These are phyloP conservation scores for Coix lacrymajobi DNA, from an alignment of 176 grass and related monocot species.

Conservation along the genomic window DNA sequence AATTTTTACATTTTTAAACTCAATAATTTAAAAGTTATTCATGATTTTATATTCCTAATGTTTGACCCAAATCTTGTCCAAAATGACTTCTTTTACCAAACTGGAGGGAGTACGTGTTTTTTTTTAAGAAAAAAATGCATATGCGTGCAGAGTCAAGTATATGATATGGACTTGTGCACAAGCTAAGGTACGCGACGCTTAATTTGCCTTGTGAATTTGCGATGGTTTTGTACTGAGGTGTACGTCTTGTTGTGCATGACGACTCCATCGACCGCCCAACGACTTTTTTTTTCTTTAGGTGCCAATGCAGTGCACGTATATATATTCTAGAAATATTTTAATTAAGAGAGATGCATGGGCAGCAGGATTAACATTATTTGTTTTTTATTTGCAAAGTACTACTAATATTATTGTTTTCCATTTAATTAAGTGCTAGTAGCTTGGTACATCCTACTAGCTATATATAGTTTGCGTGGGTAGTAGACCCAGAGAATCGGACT, in stretches of 20 bases:
- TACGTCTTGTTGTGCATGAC: constrained; percentile 2
- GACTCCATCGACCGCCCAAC: not conserved
- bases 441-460: no score
- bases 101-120: no score
- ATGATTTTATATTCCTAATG: no score
- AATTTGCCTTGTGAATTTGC: not conserved
- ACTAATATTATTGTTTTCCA: not conserved
- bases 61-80: no score
- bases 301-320: constrained; percentile 20
- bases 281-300: constrained; percentile 12
- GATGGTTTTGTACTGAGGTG: not conserved
- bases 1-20: no score
- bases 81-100: no score
- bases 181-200: not conserved
- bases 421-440: not conserved
- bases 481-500: not conserved
- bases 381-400: not conserved
- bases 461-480: not conserved
- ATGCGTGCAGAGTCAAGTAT: not conserved
- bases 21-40: no score
- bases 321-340: not conserved
- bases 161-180: not conserved
- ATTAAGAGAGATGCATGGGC: not conserved
- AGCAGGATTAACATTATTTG: not conserved
- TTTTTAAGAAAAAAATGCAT: not conserved